A percentile compares a stretch with the other conserved stretches of the same genome.
Conservation (phyloP, 345 rosid species). For the Combretum micranthum region DNA sequence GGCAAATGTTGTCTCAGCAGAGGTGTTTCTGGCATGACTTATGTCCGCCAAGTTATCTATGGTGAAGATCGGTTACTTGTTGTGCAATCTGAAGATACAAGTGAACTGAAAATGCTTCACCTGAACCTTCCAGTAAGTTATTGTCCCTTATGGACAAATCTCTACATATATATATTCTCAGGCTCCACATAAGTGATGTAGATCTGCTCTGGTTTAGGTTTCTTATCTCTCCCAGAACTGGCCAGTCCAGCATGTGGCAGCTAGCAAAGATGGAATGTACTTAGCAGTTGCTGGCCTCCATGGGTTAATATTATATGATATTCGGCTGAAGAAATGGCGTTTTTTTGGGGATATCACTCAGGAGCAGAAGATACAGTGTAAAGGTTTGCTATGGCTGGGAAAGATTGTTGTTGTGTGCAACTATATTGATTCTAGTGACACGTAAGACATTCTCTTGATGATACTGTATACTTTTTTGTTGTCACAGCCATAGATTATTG, state of each 20-base stretch:
- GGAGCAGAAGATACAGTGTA: conserved; percentile 91
- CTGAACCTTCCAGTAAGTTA: conserved; percentile 85
- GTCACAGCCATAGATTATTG: neutral
- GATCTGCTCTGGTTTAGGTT: conserved; percentile 46
- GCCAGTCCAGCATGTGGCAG: conserved; percentile 99
- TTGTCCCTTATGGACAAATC: conserved; percentile 12
- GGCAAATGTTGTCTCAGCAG: conserved; percentile 91
- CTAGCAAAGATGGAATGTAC: conserved; percentile 95
- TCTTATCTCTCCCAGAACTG: conserved; percentile 88
- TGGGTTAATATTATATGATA: conserved; percentile 85
- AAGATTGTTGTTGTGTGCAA: conserved; percentile 94
- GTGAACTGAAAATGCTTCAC: conserved; percentile 84
- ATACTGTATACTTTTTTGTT: neutral
- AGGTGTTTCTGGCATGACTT: conserved; percentile 93
- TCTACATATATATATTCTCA: conserved; percentile 13
- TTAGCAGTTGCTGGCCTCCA: conserved; percentile 93
- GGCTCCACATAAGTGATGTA: conserved; percentile 18
- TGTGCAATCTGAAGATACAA: conserved; percentile 94
- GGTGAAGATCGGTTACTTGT: conserved; percentile 95
- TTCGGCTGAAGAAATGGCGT: conserved; percentile 80
- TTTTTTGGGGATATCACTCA: conserved; percentile 94
- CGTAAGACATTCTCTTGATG: conserved; percentile 28
- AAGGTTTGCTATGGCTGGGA: conserved; percentile 92
- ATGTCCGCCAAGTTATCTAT: conserved; percentile 85
- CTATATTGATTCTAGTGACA: conserved; percentile 63